Conservation (phyloP, 306 rosid genomes). For the Glycine tomentella region DNA sequence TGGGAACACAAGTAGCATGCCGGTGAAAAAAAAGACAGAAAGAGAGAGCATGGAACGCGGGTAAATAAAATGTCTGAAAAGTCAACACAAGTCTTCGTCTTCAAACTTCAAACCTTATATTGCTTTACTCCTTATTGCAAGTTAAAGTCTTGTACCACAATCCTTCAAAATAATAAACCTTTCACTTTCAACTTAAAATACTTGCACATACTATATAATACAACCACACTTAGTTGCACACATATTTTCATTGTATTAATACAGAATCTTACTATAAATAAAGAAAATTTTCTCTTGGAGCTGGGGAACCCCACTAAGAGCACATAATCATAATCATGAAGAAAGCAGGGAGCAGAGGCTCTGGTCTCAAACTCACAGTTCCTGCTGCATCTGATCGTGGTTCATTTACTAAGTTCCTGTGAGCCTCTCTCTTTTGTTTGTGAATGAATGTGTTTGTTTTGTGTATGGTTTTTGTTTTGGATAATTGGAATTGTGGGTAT, state of each 20-base stretch:
- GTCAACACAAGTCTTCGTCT: constrained; percentile 38
- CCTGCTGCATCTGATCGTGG: constrained; percentile 65
- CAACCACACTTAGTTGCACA: background rate
- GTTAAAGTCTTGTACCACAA: background rate
- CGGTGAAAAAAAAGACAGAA: constrained; percentile 1
- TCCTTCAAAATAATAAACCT: background rate
- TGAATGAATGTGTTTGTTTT: constrained; percentile 25
- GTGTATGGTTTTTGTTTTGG: constrained; percentile 28
- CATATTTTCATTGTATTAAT: constrained; percentile 4
- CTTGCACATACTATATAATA: background rate
- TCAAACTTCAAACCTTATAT: constrained; percentile 1
- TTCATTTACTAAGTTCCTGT: constrained; percentile 78
- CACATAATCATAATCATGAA: constrained; percentile 63
- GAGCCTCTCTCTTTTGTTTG: constrained; percentile 41
- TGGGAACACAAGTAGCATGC: background rate
- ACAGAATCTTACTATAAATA: constrained; percentile 3
- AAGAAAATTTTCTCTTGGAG: background rate
- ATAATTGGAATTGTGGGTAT: constrained; percentile 46
- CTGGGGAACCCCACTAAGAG: background rate
- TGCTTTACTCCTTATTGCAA: background rate
- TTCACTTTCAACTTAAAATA: background rate
- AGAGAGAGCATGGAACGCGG: background rate
- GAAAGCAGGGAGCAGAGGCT: constrained; percentile 55
- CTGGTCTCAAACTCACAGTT: constrained; percentile 68
- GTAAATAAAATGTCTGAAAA: constrained; percentile 28